Evolutionary conservation across 768 basidiomycete genomes (phyloP).

Genomic region (Calocera cornea): DNA sequence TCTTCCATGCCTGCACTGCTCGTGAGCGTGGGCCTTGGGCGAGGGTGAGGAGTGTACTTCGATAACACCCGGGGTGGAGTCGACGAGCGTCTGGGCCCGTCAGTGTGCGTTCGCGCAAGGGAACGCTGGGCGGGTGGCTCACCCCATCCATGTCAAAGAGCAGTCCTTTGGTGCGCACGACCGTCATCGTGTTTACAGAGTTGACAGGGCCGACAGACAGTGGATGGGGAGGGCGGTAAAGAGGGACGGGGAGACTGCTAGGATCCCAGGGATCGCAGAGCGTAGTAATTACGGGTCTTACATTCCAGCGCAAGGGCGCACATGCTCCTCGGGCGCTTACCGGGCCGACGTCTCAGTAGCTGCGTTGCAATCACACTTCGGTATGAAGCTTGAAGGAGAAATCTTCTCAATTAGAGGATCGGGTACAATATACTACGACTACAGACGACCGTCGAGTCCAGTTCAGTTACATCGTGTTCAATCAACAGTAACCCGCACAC

Average conservation of each 20-base stretch:
- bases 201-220: not conserved
- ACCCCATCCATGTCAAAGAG: conserved; percentile 26
- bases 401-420: too few relatives aligned
- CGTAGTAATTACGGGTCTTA: too few relatives aligned
- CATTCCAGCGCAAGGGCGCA: too few relatives aligned
- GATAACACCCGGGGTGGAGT: conserved; percentile 73
- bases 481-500: conserved; percentile 35
- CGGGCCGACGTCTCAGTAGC: too few relatives aligned
- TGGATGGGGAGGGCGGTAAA: not conserved
- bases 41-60: conserved; percentile 22
- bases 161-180: conserved; percentile 3
- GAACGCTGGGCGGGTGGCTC: conserved; percentile 2
- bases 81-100: conserved; percentile 47
- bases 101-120: conserved; percentile 4
- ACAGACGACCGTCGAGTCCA: not conserved
- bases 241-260: not conserved
- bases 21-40: not conserved
- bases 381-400: too few relatives aligned
- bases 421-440: not conserved
- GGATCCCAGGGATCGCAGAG: too few relatives aligned
- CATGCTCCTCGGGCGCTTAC: too few relatives aligned
- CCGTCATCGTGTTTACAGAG: not conserved
- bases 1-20: conserved; percentile 40
- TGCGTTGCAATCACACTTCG: too few relatives aligned
- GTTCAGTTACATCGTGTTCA: conserved; percentile 11